Conservation (phyloP, 1,284 basidiomycete species). For the Ustilago nuda region DNA sequence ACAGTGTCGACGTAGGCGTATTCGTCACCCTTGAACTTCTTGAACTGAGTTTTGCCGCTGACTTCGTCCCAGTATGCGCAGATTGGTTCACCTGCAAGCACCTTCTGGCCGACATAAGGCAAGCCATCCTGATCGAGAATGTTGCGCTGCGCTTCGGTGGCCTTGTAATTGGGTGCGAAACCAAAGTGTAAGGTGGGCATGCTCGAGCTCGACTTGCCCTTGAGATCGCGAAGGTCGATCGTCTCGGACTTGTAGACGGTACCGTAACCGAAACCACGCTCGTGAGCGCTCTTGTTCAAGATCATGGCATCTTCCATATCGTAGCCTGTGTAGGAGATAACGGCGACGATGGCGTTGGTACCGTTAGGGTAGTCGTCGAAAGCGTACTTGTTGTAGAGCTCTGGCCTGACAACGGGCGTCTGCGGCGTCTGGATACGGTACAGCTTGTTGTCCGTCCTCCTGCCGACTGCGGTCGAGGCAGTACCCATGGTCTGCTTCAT, state of each 20-base stretch:
- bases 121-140: constrained; percentile 87
- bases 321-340: constrained; percentile 99
- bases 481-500: constrained; percentile 99
- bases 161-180: constrained; percentile 73
- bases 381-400: constrained; percentile 92
- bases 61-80: constrained; percentile 87
- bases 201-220: constrained; percentile 61
- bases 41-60: constrained; percentile 82
- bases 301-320: constrained; percentile 99
- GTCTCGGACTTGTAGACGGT: constrained; percentile 96
- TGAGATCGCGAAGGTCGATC: constrained; percentile 85
- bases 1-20: constrained; percentile 90
- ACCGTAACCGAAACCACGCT: constrained; percentile 96
- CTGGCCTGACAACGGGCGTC: constrained; percentile 92
- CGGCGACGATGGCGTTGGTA: constrained; percentile 96
- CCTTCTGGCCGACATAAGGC: constrained; percentile 79
- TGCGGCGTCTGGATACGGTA: constrained; percentile 96
- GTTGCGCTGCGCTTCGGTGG: constrained; percentile 68
- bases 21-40: constrained; percentile 98
- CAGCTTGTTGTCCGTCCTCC: constrained; percentile 98
- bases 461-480: constrained; percentile 87
- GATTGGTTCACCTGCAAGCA: constrained; percentile 80
- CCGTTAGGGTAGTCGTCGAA: constrained; percentile 99
- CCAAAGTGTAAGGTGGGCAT: constrained; percentile 79
- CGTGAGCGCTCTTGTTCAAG: constrained; percentile 97